Percentiles rank a stretch among this genome's conserved stretches.
Evolutionary conservation across 805 yeast genomes (phyloP).

Genomic region (Monosporozyma aquatica): DNA sequence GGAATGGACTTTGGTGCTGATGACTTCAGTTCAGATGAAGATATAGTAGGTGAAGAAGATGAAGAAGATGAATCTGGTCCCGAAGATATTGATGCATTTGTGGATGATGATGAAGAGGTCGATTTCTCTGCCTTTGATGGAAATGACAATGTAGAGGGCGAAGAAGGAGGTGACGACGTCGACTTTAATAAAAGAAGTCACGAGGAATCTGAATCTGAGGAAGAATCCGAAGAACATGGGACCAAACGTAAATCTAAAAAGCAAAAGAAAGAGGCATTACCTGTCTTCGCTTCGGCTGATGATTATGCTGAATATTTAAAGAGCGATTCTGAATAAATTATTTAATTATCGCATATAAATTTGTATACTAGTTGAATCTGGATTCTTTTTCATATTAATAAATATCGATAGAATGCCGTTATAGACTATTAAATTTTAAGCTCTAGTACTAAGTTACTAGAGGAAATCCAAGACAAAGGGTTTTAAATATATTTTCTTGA

Average conservation of each 20-base stretch:
- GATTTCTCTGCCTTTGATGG: conserved; percentile 8
- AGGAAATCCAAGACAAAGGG: too few species aligned
- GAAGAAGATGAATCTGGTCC: conserved; percentile 26
- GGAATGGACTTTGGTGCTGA: conserved; percentile 39
- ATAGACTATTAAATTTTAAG: too few species aligned
- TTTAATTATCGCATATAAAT: not conserved
- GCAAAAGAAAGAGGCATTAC: conserved; percentile 49
- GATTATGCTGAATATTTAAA: conserved; percentile 69
- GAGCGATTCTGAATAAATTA: conserved; percentile 48
- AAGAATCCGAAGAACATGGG: too few species aligned
- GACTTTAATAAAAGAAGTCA: conserved; percentile 18
- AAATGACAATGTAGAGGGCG: conserved; percentile 31
- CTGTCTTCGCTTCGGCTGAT: conserved; percentile 81
- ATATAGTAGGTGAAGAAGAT: conserved; percentile 20
- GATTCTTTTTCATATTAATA: not conserved
- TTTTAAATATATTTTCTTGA: too few species aligned
- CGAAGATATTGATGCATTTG: conserved; percentile 17
- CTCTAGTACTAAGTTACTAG: too few species aligned
- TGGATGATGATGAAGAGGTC: conserved; percentile 30
- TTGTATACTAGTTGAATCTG: not conserved
- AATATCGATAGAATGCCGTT: not conserved
- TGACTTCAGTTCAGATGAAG: conserved; percentile 27
- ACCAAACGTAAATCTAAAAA: conserved; percentile 14
- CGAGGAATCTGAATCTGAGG: conserved; percentile 17
- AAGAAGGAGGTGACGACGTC: conserved; percentile 32